Evolutionary conservation across 2,329 filamentous ascomycete genomes (phyloP).

Genomic region (Claviceps spartinae): DNA sequence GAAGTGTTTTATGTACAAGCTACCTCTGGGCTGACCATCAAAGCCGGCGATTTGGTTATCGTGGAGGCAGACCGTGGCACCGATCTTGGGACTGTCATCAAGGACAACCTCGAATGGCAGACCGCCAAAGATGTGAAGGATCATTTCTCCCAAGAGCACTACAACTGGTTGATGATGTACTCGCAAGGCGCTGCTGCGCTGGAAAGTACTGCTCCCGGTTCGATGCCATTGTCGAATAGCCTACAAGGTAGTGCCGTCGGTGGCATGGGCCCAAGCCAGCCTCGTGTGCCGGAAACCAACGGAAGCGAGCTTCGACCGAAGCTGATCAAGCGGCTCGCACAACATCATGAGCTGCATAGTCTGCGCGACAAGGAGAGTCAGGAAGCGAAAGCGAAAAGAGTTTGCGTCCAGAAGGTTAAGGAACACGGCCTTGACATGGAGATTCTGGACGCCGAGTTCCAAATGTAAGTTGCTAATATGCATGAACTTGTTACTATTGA

Average conservation of each 20-base stretch:
- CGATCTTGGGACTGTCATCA: slow-evolving; percentile 83
- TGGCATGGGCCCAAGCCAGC: slow-evolving; percentile 62
- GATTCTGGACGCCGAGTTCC: slow-evolving; percentile 95
- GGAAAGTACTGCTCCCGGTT: slow-evolving; percentile 46
- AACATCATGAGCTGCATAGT: slow-evolving; percentile 77
- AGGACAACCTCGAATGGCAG: slow-evolving; percentile 77
- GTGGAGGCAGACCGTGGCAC: slow-evolving; percentile 94
- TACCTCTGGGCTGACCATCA: slow-evolving; percentile 81
- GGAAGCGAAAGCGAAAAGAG: slow-evolving; percentile 91
- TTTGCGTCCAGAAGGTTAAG: slow-evolving; percentile 91
- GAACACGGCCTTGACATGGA: slow-evolving; percentile 96
- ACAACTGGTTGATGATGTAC: slow-evolving; percentile 98
- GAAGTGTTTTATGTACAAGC: slow-evolving; percentile 97
- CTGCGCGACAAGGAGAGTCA: slow-evolving; percentile 93
- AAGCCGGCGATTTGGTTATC: slow-evolving; percentile 86
- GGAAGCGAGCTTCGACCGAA: slow-evolving; percentile 79
- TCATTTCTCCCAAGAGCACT: slow-evolving; percentile 87
- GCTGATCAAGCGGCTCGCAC: slow-evolving; percentile 89
- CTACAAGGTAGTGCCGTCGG: slow-evolving; percentile 59
- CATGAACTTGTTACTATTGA: neutral
- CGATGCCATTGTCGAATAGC: slow-evolving; percentile 49
- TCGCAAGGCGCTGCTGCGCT: slow-evolving; percentile 60
- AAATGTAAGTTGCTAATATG: slow-evolving; percentile 58
- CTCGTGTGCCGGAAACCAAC: slow-evolving; percentile 58
- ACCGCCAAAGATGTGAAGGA: slow-evolving; percentile 81